Conservation (phyloP, 202 grass and related monocot species). For the Schoenoplectus triqueter region DNA sequence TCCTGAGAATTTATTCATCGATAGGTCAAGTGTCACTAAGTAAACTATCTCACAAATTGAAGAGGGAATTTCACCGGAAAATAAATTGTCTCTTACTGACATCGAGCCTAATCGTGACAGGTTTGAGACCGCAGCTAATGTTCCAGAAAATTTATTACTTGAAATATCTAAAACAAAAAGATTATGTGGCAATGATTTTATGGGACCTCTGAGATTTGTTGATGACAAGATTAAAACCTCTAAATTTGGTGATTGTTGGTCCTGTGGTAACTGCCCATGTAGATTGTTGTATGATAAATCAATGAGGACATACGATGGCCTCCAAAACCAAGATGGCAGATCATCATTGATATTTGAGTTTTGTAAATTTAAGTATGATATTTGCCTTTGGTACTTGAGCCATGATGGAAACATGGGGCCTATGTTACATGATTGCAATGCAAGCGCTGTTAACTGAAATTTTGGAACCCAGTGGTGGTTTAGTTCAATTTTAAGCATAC, state of each 20-base stretch:
- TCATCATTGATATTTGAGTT: slow-evolving; percentile 34
- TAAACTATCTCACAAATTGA: slow-evolving; percentile 41
- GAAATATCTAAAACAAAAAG: slow-evolving; percentile 37
- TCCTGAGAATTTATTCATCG: slow-evolving; percentile 43
- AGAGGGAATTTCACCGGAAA: slow-evolving; percentile 39
- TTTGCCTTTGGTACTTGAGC: slow-evolving; percentile 43
- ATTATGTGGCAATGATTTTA: slow-evolving; percentile 36
- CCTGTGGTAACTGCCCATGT: slow-evolving; percentile 39
- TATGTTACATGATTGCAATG: slow-evolving; percentile 40
- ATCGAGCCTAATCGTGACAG: not conserved
- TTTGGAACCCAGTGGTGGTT: slow-evolving; percentile 45
- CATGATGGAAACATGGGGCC: slow-evolving; percentile 51
- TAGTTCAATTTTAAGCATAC: slow-evolving; percentile 25
- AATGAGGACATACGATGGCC: slow-evolving; percentile 15
- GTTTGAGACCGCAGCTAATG: slow-evolving; percentile 8
- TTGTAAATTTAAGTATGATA: slow-evolving; percentile 28
- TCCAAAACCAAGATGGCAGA: slow-evolving; percentile 57
- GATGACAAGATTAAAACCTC: not conserved
- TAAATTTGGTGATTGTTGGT: slow-evolving; percentile 13
- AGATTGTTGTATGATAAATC: slow-evolving; percentile 46
- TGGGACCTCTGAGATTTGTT: slow-evolving; percentile 44
- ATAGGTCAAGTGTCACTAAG: slow-evolving; percentile 22
- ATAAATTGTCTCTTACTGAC: slow-evolving; percentile 2
- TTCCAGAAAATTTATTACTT: not conserved
- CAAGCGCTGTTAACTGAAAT: slow-evolving; percentile 42